Conservation (phyloP, 2,329 filamentous ascomycete species). For the Ophiostoma perfectum region DNA sequence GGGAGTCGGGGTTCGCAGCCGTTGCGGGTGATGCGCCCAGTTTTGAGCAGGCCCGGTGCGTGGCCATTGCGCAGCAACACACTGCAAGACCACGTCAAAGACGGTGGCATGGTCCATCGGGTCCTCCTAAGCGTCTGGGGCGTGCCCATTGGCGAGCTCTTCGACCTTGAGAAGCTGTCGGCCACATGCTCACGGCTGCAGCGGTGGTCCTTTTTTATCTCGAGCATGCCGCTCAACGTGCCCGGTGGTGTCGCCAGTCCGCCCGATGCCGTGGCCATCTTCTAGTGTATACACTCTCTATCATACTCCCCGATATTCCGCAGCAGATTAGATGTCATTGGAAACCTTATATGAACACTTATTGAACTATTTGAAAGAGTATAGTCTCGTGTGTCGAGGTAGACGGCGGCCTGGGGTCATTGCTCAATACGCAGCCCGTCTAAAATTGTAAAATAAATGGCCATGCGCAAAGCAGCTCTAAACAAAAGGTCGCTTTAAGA, state of each 20-base stretch:
- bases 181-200: neutral
- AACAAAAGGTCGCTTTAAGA: no score
- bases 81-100: neutral
- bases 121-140: neutral
- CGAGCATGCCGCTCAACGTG: conserved; percentile 3
- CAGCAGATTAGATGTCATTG: no score
- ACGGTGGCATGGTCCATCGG: neutral
- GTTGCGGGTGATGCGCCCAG: conserved; percentile 38
- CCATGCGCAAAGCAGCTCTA: neutral
- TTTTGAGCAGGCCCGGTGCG: neutral
- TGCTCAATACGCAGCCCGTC: neutral
- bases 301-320: neutral
- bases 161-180: conserved; percentile 1
- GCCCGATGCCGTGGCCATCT: neutral
- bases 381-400: no score
- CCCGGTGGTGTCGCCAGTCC: neutral
- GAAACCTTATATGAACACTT: no score
- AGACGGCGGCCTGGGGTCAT: no score
- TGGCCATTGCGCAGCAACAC: neutral
- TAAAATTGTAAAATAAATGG: neutral
- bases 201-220: neutral
- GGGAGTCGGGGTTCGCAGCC: conserved; percentile 42
- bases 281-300: neutral
- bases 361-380: no score
- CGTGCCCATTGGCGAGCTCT: neutral